Conservation (phyloP, 129 eudicot genomes). For the Saposhnikovia divaricata region DNA sequence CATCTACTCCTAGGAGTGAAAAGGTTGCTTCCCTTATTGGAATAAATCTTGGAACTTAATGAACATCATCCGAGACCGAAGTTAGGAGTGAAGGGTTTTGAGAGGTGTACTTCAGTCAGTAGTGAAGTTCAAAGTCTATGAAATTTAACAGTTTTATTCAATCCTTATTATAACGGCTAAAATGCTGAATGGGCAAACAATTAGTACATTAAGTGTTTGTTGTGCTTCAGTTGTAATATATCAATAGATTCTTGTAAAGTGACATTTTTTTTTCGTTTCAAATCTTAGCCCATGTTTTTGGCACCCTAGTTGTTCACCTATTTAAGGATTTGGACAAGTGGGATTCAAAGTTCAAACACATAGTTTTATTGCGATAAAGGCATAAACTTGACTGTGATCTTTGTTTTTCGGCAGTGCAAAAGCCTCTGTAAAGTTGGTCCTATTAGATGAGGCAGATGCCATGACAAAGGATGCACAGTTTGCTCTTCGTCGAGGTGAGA, state of each 20-base stretch:
- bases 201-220: background rate
- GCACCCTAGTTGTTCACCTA: background rate
- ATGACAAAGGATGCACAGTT: constrained; percentile 99
- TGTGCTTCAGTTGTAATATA: background rate
- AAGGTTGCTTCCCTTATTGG: background rate
- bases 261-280: background rate
- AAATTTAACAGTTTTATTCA: too few species aligned
- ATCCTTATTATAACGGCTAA: background rate
- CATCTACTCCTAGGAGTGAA: background rate
- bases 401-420: constrained; percentile 50
- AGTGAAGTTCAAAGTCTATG: background rate
- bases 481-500: constrained; percentile 94
- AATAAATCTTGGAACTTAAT: background rate
- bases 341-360: too few species aligned
- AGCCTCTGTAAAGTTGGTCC: constrained; percentile 65
- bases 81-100: background rate
- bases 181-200: background rate
- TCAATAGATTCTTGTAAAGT: background rate
- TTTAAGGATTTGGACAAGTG: too few species aligned
- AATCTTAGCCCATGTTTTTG: background rate
- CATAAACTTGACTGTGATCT: background rate
- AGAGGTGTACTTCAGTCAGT: background rate
- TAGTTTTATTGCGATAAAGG: background rate
- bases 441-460: constrained; percentile 96
- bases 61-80: background rate